Evolutionary conservation across 371 early-diverging fungal genomes (phyloP).

Genomic region (Mortierella polycephala): DNA sequence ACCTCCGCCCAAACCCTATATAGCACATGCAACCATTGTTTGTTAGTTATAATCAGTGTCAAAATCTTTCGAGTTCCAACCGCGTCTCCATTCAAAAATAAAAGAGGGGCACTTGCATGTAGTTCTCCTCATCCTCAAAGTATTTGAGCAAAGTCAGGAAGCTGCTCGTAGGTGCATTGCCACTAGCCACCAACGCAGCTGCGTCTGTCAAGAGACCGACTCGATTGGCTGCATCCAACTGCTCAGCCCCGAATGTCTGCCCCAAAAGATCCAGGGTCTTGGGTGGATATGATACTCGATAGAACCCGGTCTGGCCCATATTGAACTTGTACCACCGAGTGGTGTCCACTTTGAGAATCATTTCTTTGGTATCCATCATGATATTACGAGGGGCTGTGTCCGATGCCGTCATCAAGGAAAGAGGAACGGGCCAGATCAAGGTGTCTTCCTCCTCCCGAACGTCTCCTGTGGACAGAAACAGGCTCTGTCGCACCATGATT

Average conservation of each 20-base stretch:
- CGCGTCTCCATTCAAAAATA: no score
- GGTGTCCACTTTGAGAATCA: conserved; percentile 47
- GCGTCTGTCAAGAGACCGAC: conserved; percentile 74
- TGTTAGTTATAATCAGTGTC: no score
- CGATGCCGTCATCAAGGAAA: no score
- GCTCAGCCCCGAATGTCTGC: conserved; percentile 46
- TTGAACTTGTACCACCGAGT: conserved; percentile 74
- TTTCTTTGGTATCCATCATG: conserved; percentile 48
- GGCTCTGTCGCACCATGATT: conserved; percentile 69
- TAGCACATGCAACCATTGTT: not conserved
- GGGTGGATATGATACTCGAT: conserved; percentile 71
- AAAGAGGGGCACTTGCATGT: no score
- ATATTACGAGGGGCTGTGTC: conserved; percentile 48
- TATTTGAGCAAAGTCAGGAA: conserved; percentile 69
- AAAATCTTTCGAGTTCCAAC: no score
- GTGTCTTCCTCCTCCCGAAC: conserved; percentile 72
- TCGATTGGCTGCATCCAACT: conserved; percentile 62
- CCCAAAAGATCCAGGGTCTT: conserved; percentile 59
- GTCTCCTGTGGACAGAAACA: conserved; percentile 83
- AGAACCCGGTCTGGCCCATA: conserved; percentile 72
- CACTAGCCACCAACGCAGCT: conserved; percentile 72
- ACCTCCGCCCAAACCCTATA: conserved; percentile 67
- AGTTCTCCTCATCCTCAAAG: conserved; percentile 72
- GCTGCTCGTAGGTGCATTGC: conserved; percentile 65
- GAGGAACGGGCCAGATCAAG: conserved; percentile 81